Percentiles rank a stretch among this genome's conserved stretches.
These are phyloP conservation scores for Cladophialophora chaetospira DNA, from an alignment of 2,329 filamentous ascomycete species.

Conservation along the genomic window DNA sequence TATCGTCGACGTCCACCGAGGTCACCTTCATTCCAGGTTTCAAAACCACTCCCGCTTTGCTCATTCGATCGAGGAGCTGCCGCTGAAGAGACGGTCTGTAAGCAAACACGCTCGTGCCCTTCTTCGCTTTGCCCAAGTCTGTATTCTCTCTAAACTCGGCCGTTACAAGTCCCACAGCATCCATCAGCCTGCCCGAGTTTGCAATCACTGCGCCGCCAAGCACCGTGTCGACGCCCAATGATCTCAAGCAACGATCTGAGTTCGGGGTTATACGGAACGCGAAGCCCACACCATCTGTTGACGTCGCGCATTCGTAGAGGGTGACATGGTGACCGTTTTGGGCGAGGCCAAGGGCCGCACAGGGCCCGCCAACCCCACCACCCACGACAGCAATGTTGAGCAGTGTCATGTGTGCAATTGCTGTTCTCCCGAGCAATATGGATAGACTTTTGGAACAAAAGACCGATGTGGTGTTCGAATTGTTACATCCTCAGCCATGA, in stretches of 20 bases:
- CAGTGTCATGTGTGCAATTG: not conserved
- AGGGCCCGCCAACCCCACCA: not conserved
- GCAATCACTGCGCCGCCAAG: not conserved
- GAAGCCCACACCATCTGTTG: not conserved
- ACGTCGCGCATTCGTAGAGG: not conserved
- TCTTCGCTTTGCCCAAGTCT: not conserved
- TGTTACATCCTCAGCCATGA: not conserved
- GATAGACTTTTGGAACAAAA: not conserved
- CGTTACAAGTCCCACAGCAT: not conserved
- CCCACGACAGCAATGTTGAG: not conserved
- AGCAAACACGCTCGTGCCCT: slow-evolving; percentile 6
- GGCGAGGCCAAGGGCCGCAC: not conserved
- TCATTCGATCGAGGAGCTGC: not conserved
- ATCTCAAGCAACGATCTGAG: not conserved
- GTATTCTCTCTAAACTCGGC: not conserved
- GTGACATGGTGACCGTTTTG: not conserved
- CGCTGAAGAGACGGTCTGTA: not conserved
- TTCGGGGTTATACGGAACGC: not conserved
- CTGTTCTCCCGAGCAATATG: not conserved
- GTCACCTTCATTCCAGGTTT: not conserved
- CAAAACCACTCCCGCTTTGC: not conserved
- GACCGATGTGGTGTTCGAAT: not conserved
- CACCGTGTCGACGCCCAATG: not conserved
- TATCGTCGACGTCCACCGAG: not conserved
- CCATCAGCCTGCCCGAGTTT: not conserved